Evolutionary conservation across 176 grass and related monocot species (phyloP).

Genomic region (Oryza meyeriana): DNA sequence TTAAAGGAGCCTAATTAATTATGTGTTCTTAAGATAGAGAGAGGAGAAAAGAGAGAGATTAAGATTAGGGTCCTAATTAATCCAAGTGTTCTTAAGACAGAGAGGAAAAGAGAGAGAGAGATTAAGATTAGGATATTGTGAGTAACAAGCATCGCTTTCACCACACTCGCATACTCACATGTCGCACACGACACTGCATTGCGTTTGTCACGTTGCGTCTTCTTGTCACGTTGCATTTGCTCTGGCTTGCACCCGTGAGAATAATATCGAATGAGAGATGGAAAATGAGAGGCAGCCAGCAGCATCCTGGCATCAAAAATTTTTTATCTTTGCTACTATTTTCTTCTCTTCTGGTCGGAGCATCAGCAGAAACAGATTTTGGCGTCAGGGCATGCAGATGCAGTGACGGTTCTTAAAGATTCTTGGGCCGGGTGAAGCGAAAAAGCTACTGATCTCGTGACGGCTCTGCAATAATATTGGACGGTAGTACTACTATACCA

Average conservation of each 20-base stretch:
- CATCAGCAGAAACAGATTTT: not conserved
- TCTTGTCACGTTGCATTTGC: slow-evolving; percentile 22
- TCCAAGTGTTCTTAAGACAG: too few species aligned
- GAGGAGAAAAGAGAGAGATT: too few species aligned
- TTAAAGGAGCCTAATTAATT: too few species aligned
- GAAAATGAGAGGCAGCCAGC: not conserved
- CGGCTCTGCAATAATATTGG: not conserved
- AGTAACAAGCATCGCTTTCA: not conserved
- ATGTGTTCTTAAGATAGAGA: too few species aligned
- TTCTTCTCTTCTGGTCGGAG: not conserved
- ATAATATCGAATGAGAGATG: not conserved
- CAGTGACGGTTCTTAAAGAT: not conserved
- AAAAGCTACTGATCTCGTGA: not conserved
- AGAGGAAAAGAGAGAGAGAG: too few species aligned
- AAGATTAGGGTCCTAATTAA: too few species aligned
- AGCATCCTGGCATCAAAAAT: not conserved
- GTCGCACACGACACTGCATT: not conserved
- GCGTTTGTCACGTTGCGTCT: not conserved
- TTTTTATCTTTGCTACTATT: not conserved
- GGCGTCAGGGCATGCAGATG: not conserved
- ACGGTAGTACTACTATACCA: not conserved
- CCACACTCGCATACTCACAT: slow-evolving; percentile 10
- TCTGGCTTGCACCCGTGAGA: slow-evolving; percentile 23
- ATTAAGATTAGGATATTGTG: too few species aligned
- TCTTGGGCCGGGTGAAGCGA: not conserved